Evolutionary conservation across 192 early-diverging fungal species (phyloP).

Genomic region (Rhizophagus clarus): DNA sequence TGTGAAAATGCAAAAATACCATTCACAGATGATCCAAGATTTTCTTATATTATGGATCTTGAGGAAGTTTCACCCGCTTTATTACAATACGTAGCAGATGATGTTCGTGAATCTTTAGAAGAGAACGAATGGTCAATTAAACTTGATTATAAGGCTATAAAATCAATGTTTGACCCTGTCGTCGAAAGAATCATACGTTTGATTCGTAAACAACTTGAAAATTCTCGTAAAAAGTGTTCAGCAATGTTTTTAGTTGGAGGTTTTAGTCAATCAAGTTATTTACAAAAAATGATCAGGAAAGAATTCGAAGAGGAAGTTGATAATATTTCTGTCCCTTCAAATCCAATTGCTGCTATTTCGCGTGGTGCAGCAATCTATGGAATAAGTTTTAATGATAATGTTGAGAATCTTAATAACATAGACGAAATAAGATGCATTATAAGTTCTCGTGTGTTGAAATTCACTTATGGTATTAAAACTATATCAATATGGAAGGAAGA

Average conservation of each 20-base stretch:
- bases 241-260: conserved; percentile 46
- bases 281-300: neutral
- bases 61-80: neutral
- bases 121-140: neutral
- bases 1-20: neutral
- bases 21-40: neutral
- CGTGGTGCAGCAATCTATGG: neutral
- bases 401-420: neutral
- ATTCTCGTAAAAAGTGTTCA: conserved; percentile 42
- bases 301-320: neutral
- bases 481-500: neutral
- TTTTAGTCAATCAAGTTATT: conserved; percentile 32
- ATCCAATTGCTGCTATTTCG: neutral
- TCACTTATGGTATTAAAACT: neutral
- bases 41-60: neutral
- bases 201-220: conserved; percentile 51
- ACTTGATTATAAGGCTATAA: neutral
- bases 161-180: conserved; percentile 53
- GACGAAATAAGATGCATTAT: neutral
- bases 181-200: conserved; percentile 51
- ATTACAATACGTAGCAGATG: neutral
- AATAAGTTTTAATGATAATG: neutral
- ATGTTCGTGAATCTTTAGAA: neutral
- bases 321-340: neutral
- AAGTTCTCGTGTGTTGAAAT: neutral